phyloP scores from a whole-genome alignment of 768 basidiomycete genomes.

The Suillus americanus region DNA sequence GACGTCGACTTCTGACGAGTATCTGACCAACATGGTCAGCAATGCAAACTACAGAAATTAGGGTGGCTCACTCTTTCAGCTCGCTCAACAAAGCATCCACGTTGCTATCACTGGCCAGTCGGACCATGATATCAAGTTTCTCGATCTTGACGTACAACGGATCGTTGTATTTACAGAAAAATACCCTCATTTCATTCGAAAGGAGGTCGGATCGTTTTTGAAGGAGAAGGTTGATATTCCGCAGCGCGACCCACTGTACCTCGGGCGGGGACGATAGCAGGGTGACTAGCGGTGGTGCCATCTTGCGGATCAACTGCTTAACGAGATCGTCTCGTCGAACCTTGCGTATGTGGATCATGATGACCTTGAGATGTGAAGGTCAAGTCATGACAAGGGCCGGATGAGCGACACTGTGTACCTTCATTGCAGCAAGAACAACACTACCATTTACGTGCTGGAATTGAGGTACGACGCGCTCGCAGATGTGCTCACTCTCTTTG shows the following conservation, averaged over 20 bases:
- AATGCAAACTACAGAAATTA: neutral
- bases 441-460: constrained; percentile 97
- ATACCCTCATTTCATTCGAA: constrained; percentile 96
- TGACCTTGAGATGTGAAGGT: constrained; percentile 53
- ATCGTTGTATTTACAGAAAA: constrained; percentile 99
- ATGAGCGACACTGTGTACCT: constrained; percentile 46
- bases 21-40: constrained; percentile 46
- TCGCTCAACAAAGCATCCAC: constrained; percentile 95
- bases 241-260: constrained; percentile 96
- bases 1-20: constrained; percentile 96
- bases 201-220: constrained; percentile 92
- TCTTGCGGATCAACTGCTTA: constrained; percentile 87
- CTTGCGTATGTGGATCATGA: constrained; percentile 94
- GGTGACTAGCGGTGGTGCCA: constrained; percentile 96
- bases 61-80: constrained; percentile 77
- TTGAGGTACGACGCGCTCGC: constrained; percentile 96
- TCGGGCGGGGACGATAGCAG: constrained; percentile 95
- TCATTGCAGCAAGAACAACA: constrained; percentile 95
- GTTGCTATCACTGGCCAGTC: constrained; percentile 86
- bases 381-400: neutral
- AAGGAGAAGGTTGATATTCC: constrained; percentile 94
- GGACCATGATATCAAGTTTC: constrained; percentile 98
- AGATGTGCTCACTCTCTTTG: constrained; percentile 97
- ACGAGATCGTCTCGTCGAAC: constrained; percentile 81
- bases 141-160: constrained; percentile 99